Base-by-base conservation (phyloP, 306 rosid genomes). In the Vachellia collinsii region DNA sequence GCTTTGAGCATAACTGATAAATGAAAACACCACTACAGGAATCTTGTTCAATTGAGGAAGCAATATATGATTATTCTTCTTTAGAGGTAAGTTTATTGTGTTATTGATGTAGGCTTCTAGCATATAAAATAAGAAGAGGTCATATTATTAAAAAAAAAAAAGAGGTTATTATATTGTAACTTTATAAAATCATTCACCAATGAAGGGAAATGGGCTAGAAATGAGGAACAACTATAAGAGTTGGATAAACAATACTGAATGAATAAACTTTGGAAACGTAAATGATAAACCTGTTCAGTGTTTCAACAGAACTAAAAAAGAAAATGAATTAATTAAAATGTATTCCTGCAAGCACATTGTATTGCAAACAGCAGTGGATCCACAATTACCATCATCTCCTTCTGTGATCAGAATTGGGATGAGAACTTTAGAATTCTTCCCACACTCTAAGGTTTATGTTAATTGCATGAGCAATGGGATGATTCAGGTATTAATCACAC, bases 311-410 rank as follows among this genome's bases (percentile, higher is more conserved):
- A 43, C 19, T 3, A 10, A n/a, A 87, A 23, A 67, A 62, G 41
- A 62, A 62, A 37, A 69, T n/a, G 34, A 67, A 65, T 41, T 65
- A 23, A 76, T 58, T 17, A 63, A 66, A 77, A 65, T 75, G 77
- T 1, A 76, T 83, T 93, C 98, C 99, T 96, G 98, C 94, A 96
- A 89, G 91, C 98, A 93, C 75, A 86, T 87, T 44, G 93, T 86
- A 73, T 95, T 98, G 36, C 99, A 95, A 80, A 89, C 91, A 69
- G 98, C 90, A 69, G 97, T 85, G 17, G 99, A 90, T 73, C 99
- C 99, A 36, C 75, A 86, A 78, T 96, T 96, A 19, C 97, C 96
- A 79, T 96, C 98, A 83, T 92, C 90, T 78, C 99, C 99, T 86
- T 92, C 89, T 81, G 83, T 87, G 23, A 88, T 97, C 54, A 93